These are phyloP conservation scores for Tricharina praecox DNA, from an alignment of 495 filamentous ascomycete genomes.

Conservation along the genomic window DNA sequence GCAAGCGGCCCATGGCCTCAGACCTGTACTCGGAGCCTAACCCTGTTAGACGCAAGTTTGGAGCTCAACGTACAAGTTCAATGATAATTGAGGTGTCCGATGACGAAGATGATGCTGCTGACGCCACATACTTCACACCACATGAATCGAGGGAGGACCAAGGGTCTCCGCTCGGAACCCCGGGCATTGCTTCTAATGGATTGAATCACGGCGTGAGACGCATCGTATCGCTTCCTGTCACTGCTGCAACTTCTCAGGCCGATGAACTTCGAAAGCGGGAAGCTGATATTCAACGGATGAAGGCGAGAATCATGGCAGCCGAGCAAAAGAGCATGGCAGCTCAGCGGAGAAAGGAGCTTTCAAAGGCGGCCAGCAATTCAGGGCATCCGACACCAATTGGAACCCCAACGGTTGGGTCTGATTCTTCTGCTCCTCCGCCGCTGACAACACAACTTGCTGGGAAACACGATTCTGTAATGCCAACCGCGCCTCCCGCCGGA, in stretches of 20 bases:
- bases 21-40: slow-evolving; percentile 46
- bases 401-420: slow-evolving; percentile 19
- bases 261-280: slow-evolving; percentile 49
- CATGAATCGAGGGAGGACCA: neutral
- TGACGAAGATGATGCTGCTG: slow-evolving; percentile 28
- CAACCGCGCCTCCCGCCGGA: too few relatives aligned
- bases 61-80: slow-evolving; percentile 26
- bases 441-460: too few relatives aligned
- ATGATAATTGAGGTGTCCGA: slow-evolving; percentile 63
- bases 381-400: slow-evolving; percentile 14
- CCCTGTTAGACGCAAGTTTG: slow-evolving; percentile 47
- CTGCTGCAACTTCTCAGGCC: slow-evolving; percentile 10
- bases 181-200: neutral
- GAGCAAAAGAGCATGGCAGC: slow-evolving; percentile 63
- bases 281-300: slow-evolving; percentile 56
- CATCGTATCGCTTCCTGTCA: neutral
- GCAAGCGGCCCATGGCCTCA: slow-evolving; percentile 72
- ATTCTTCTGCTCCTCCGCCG: slow-evolving; percentile 14
- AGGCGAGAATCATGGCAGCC: slow-evolving; percentile 55
- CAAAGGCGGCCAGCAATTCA: slow-evolving; percentile 28
- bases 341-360: slow-evolving; percentile 46
- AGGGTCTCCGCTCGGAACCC: neutral
- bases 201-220: neutral
- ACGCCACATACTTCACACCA: slow-evolving; percentile 26
- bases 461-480: too few relatives aligned